These are phyloP conservation scores for Syzygium aqueum DNA, from an alignment of 345 rosid genomes.

Conservation along the genomic window DNA sequence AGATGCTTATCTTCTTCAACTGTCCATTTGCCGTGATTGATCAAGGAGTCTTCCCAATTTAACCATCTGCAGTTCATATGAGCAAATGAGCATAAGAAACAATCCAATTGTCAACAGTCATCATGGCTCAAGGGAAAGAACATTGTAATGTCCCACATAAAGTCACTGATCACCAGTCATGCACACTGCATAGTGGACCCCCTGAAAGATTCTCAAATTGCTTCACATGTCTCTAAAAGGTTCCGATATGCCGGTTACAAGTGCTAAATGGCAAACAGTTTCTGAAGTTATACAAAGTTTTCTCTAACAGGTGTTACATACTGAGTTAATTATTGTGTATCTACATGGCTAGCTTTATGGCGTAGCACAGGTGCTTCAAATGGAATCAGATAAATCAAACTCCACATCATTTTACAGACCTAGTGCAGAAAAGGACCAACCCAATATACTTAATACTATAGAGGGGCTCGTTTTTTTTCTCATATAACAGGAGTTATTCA, in stretches of 20 bases:
- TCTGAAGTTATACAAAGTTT: not conserved
- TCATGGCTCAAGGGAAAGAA: not conserved
- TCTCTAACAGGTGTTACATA: not conserved
- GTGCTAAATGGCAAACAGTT: not conserved
- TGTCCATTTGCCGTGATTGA: conserved; percentile 58
- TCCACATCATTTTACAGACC: not conserved
- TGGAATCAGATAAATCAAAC: not conserved
- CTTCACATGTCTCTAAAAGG: not conserved
- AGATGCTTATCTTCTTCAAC: conserved; percentile 64
- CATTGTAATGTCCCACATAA: not conserved
- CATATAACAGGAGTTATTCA: not conserved
- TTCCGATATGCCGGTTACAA: not conserved
- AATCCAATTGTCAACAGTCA: not conserved
- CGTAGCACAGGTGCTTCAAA: not conserved
- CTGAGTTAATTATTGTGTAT: not conserved
- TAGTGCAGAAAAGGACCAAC: not conserved
- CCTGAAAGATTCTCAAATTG: not conserved
- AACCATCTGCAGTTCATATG: conserved; percentile 55
- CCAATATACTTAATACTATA: not conserved
- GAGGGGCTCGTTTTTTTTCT: not conserved
- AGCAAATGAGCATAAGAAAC: not conserved
- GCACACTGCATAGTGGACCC: not conserved
- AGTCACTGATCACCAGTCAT: not conserved
- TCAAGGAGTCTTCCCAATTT: conserved; percentile 71
- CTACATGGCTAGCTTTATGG: not conserved